A percentile compares a stretch with the other conserved stretches of the same genome.
These are phyloP conservation scores for Parathielavia appendiculata DNA, from an alignment of 495 filamentous ascomycete species.

Conservation along the genomic window DNA sequence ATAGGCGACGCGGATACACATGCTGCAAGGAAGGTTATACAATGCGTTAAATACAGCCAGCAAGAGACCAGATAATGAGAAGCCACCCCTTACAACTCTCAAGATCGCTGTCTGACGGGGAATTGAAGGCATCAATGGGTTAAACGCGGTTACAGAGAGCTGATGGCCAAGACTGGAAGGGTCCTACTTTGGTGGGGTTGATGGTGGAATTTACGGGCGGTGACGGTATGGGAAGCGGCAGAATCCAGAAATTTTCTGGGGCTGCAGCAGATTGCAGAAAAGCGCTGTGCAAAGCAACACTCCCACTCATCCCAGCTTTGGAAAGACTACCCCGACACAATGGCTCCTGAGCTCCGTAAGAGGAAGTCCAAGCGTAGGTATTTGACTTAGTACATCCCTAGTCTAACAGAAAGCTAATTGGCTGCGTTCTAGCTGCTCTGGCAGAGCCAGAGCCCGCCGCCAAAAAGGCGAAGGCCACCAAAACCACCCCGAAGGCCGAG, in stretches of 20 bases:
- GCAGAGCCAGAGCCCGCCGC: slow-evolving; percentile 48
- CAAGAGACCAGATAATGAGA: no score
- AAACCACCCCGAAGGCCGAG: slow-evolving; percentile 33
- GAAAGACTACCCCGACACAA: slow-evolving; percentile 32
- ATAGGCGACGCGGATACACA: neutral
- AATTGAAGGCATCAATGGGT: no score
- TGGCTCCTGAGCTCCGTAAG: slow-evolving; percentile 64
- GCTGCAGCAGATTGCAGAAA: neutral
- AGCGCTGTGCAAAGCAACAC: neutral
- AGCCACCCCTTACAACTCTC: no score
- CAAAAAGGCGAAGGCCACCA: slow-evolving; percentile 53
- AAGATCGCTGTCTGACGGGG: no score
- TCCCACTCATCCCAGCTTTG: neutral
- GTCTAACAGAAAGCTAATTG: slow-evolving; percentile 23
- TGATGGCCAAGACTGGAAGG: neutral
- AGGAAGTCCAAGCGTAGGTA: slow-evolving; percentile 70
- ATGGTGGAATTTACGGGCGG: neutral
- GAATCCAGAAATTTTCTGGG: slow-evolving; percentile 27
- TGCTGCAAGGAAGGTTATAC: neutral
- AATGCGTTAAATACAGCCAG: no score
- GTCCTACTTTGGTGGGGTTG: neutral
- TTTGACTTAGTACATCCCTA: neutral
- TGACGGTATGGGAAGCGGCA: no score
- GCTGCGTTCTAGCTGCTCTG: slow-evolving; percentile 31
- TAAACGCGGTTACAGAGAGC: no score